A percentile compares a stretch with the other conserved stretches of the same genome.
phyloP scores from a whole-genome alignment of 371 early-diverging fungal species.

The Mucor racemosus region DNA sequence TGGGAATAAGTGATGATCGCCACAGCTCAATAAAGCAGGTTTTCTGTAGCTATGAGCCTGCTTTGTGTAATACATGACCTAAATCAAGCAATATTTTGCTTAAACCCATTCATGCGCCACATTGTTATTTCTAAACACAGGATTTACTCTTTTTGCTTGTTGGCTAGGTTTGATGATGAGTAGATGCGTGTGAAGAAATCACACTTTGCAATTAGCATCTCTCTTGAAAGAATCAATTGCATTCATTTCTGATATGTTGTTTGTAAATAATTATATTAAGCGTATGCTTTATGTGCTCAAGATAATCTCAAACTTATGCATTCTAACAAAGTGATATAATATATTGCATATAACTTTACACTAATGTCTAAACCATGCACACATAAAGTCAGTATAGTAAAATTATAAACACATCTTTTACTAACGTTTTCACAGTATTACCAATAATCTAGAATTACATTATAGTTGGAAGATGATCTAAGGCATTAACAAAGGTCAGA shows the following conservation, averaged over 20 bases:
- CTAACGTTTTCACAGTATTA: not conserved
- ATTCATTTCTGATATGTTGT: not conserved
- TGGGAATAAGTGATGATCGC: not conserved
- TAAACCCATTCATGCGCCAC: not conserved
- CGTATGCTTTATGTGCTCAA: not conserved
- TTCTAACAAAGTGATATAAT: not conserved
- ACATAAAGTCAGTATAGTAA: not conserved
- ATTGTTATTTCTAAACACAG: not conserved
- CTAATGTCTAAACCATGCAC: not conserved
- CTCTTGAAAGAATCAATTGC: not conserved
- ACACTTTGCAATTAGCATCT: not conserved
- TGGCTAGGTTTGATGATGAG: not conserved
- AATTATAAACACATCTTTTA: not conserved
- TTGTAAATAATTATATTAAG: not conserved
- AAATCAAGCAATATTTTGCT: not conserved
- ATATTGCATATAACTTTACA: not conserved
- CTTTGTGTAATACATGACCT: not conserved
- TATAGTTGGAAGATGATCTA: not conserved
- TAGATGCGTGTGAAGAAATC: not conserved
- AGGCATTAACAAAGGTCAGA: not conserved
- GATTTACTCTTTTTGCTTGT: not conserved
- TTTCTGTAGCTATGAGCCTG: constrained; percentile 2
- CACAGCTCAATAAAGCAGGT: not conserved
- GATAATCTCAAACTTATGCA: not conserved
- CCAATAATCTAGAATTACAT: not conserved